Base-by-base conservation (phyloP, 345 rosid genomes). In the Eucalyptus decipiens region DNA sequence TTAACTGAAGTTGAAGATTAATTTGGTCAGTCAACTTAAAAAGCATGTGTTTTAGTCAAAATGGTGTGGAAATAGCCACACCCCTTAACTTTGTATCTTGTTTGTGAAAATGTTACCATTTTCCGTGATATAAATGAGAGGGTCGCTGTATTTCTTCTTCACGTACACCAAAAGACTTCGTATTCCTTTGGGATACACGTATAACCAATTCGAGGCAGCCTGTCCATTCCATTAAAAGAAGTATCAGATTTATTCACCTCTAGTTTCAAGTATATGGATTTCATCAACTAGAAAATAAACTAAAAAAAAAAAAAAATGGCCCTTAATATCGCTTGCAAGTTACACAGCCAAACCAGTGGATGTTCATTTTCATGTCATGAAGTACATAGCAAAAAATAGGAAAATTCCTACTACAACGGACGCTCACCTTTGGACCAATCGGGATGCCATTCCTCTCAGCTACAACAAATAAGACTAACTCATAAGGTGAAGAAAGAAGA, bases 91-190 rank as follows among this genome's bases (percentile, higher is more conserved):
- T 65, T 30, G 15, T 28, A n/a, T 14, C 37, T n/a, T 14, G 72
- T 7, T 30, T 7, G 72, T n/a, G 37, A 15, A 65, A 15, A 65
- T 65, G 10, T 34, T 91, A 93, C 94, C 94, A 86, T 94, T 93
- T 51, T 94, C 94, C 6, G 94, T 94, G 40, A 94, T 91, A 90
- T 91, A 93, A 54, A 92, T 90, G 58, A 93, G 65, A 15, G 94
- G 94, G 85, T 91, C 89, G 18, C 58, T 87, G 87, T 94, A 94
- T 42, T 91, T 92, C 6, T 45, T 85, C 90, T 88, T 90, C 28
- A 88, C 76, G 48, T 92, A 90, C 60, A 92, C 15, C 87, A 92
- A n/a, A 4, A 92, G 28, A 62, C 88, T 86, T 12, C 65, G 23
- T 23, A 92, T 86, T 85, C 93, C 93, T 32, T 45, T 37, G 16